Evolutionary conservation across 306 rosid genomes (phyloP).

Genomic region (Alnus rubra): DNA sequence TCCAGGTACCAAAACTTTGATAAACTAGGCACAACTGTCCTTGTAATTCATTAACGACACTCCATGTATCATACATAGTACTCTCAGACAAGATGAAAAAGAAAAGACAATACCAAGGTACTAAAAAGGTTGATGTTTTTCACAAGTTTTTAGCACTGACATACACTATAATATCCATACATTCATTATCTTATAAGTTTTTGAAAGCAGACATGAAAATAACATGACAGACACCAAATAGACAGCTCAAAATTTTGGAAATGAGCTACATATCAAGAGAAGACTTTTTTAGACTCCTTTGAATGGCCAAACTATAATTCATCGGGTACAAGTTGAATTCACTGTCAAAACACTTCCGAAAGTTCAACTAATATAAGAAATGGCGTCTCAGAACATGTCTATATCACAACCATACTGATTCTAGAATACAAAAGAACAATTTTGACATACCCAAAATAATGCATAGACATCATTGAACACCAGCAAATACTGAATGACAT

Average conservation of each 20-base stretch:
- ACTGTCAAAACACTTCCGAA: neutral
- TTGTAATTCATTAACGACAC: neutral
- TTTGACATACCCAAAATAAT: too few relatives aligned
- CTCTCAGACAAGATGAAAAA: neutral
- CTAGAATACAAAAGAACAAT: too few relatives aligned
- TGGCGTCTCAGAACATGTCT: too few relatives aligned
- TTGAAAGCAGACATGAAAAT: neutral
- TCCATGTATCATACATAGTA: neutral
- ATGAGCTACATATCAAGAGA: neutral
- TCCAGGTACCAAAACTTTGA: neutral
- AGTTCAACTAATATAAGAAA: neutral
- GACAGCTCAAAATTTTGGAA: neutral
- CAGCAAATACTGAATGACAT: too few relatives aligned
- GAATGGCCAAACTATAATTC: too few relatives aligned
- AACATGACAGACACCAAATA: neutral
- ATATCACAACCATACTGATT: too few relatives aligned
- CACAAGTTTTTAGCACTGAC: neutral
- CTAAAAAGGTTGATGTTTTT: neutral
- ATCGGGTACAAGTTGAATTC: neutral
- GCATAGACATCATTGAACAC: too few relatives aligned
- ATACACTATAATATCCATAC: neutral
- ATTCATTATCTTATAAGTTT: neutral
- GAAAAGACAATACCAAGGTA: neutral
- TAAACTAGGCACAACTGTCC: neutral
- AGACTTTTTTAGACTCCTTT: neutral